Evolutionary conservation across 805 yeast species (phyloP).

Genomic region (Alloascoidea africana): DNA sequence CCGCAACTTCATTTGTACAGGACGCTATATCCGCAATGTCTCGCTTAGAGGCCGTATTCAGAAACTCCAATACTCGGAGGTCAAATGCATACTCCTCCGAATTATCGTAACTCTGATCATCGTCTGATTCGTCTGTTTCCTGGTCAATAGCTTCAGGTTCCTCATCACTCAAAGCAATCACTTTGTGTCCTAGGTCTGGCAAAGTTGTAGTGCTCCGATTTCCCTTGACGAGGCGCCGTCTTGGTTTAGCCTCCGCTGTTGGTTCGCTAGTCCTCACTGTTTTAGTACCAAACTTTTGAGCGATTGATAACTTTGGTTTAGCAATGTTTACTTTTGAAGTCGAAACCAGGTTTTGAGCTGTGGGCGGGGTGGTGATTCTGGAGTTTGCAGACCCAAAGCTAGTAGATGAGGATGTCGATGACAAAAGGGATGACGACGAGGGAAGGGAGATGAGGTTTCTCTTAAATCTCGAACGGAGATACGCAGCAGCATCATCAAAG

Average conservation of each 20-base stretch:
- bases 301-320: too few relatives aligned
- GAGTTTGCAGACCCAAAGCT: not conserved
- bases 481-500: not conserved
- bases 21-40: conserved; percentile 75
- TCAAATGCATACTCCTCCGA: conserved; percentile 33
- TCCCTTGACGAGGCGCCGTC: not conserved
- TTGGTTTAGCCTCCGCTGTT: not conserved
- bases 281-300: not conserved
- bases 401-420: not conserved
- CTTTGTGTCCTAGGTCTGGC: not conserved
- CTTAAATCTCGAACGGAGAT: not conserved
- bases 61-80: conserved; percentile 52
- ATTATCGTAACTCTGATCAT: conserved; percentile 28
- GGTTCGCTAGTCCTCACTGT: not conserved
- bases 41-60: conserved; percentile 60
- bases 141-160: conserved; percentile 24
- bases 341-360: too few relatives aligned
- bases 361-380: too few relatives aligned
- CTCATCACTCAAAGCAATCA: conserved; percentile 15
- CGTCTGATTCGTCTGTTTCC: conserved; percentile 24
- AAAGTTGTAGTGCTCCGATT: not conserved
- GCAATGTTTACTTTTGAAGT: too few relatives aligned
- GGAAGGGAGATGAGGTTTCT: not conserved
- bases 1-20: conserved; percentile 52
- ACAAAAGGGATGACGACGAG: not conserved